Percentiles rank a stretch among this genome's conserved stretches.
Conservation (phyloP, 495 filamentous ascomycete species). For the Lasiosphaeria ovina region DNA sequence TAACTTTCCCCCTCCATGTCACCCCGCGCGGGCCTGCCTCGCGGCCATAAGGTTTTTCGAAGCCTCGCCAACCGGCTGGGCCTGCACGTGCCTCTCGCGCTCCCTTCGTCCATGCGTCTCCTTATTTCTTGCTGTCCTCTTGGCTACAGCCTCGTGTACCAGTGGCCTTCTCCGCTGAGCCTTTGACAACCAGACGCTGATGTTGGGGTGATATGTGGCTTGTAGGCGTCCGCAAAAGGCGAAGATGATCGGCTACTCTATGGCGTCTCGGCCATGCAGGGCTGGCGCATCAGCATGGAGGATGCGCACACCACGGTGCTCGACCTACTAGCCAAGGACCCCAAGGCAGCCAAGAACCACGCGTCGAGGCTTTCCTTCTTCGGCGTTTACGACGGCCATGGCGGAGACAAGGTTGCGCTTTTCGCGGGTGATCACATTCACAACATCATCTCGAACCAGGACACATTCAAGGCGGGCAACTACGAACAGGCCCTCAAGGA, state of each 20-base stretch:
- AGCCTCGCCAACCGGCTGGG: not conserved
- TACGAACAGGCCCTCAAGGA: constrained; percentile 96
- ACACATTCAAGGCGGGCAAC: constrained; percentile 84
- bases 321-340: constrained; percentile 70
- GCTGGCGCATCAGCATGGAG: constrained; percentile 99
- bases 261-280: constrained; percentile 97
- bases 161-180: too few relatives aligned
- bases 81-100: not conserved
- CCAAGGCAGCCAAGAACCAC: constrained; percentile 59
- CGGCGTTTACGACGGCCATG: constrained; percentile 96
- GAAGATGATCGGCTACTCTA: constrained; percentile 90
- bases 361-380: constrained; percentile 86
- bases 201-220: not conserved
- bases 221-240: constrained; percentile 79
- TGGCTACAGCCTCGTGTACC: too few relatives aligned
- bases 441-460: constrained; percentile 90
- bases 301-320: constrained; percentile 88
- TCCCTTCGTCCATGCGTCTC: too few relatives aligned
- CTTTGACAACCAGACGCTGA: constrained; percentile 12
- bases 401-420: constrained; percentile 91
- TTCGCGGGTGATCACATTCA: constrained; percentile 93
- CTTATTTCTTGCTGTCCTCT: too few relatives aligned
- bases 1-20: not conserved
- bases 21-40: not conserved
- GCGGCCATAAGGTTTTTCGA: too few relatives aligned